These are phyloP conservation scores for Dendrobium catenatum DNA, from an alignment of 106 monocot genomes.

Conservation along the genomic window DNA sequence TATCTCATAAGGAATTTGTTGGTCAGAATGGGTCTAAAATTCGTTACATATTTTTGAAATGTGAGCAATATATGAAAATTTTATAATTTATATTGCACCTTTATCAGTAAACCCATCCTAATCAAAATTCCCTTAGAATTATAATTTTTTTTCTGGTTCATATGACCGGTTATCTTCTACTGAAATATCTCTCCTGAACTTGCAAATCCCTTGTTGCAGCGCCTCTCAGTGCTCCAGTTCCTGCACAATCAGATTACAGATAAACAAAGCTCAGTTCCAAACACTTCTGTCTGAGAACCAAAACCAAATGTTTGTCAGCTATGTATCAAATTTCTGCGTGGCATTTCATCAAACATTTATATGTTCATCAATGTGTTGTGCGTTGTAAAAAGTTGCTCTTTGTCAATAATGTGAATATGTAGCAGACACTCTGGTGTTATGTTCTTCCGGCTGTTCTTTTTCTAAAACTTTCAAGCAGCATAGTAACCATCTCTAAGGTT, in stretches of 20 bases:
- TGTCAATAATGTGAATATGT: background rate
- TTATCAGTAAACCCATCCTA: too few species aligned
- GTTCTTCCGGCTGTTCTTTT: too few species aligned
- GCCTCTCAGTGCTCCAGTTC: conserved; percentile 63
- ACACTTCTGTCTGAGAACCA: conserved; percentile 9
- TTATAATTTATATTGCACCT: too few species aligned
- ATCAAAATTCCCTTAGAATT: too few species aligned
- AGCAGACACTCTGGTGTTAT: background rate
- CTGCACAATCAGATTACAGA: conserved; percentile 53
- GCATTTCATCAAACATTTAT: background rate
- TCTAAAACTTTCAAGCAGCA: too few species aligned
- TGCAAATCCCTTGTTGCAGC: conserved; percentile 30
- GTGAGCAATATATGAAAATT: too few species aligned
- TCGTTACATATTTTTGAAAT: too few species aligned
- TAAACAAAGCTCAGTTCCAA: conserved; percentile 15
- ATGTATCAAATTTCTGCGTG: background rate
- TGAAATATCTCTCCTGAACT: background rate
- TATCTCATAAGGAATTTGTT: too few species aligned
- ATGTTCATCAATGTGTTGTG: background rate
- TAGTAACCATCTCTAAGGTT: too few species aligned
- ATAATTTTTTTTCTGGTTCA: background rate
- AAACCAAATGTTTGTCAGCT: background rate
- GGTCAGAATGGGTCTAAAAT: too few species aligned
- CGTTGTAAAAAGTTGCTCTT: background rate
- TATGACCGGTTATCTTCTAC: background rate